Evolutionary conservation across 2,329 filamentous ascomycete genomes (phyloP), one percentile per base, ranked within the genome.

Genomic region (Cercospora zeae-maydis): DNA sequence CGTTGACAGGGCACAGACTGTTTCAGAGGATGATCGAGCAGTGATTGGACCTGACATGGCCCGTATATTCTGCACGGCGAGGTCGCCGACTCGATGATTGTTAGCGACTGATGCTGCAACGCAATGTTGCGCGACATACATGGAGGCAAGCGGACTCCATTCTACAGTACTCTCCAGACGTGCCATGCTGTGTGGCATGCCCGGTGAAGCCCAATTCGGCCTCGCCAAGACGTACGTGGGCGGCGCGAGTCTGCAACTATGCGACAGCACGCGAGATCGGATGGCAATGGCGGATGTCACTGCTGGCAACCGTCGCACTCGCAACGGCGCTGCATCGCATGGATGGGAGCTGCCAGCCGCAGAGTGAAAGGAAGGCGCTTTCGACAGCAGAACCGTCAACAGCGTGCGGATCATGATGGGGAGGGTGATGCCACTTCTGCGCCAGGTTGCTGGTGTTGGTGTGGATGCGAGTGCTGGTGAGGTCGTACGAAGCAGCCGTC

Each of bases 21-120:
- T 71, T 70, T 70, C 65, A 67, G 37, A 57, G 54, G 57, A 70
- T 64, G 70, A 70, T 69, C 68, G 68, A 72, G 68, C 67, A 62
- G 56, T 61, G 59, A 68, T 67, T 68, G 67, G 68, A 68, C 63
- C 66, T 63, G 67, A 58, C 57, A 33, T 61, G 59, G 58, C 13
- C 21, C 30, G 19, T 51, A 39, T 65, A 57, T n/a, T 63, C 60
- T 64, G 54, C 54, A 52, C 65, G 61, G 19, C 57, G 59, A 62
- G 60, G 59, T 58, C 54, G 53, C 47, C 49, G 57, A 51, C n/a
- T n/a, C n/a, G n/a, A n/a, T n/a, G n/a, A n/a, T n/a, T n/a, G n/a
- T n/a, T 31, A 63, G 47, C 49, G 56, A 61, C 57, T 56, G n/a
- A 52, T 39, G 39, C 24, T 27, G 24, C 24, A 42, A 36, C 30